Conservation (phyloP, 2,329 filamentous ascomycete genomes). For the Leptoxyphium fumago region DNA sequence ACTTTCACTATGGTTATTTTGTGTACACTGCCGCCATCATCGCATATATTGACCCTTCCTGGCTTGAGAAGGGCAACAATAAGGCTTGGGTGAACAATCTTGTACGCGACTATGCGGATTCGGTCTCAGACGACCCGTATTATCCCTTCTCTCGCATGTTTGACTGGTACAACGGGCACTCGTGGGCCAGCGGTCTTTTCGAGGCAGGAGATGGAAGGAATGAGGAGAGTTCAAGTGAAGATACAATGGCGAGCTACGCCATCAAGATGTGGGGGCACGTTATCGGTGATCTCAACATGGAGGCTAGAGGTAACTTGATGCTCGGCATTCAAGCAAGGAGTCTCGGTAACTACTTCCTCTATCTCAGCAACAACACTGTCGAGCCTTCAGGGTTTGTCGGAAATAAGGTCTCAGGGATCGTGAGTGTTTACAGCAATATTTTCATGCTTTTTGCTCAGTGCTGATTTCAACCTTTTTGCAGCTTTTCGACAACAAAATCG, state of each 20-base stretch:
- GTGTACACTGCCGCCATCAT: constrained; percentile 77
- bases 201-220: constrained; percentile 62
- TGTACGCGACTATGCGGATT: constrained; percentile 72
- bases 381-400: constrained; percentile 64
- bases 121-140: constrained; percentile 50
- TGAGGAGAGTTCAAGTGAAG: constrained; percentile 80
- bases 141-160: constrained; percentile 77
- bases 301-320: constrained; percentile 69
- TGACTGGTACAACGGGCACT: constrained; percentile 91
- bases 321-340: constrained; percentile 62
- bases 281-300: constrained; percentile 62
- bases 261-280: constrained; percentile 88
- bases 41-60: constrained; percentile 59
- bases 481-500: constrained; percentile 80
- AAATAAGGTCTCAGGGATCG: constrained; percentile 55
- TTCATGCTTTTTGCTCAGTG: constrained; percentile 29
- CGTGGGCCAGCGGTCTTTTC: constrained; percentile 73
- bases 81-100: constrained; percentile 69
- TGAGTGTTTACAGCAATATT: constrained; percentile 1
- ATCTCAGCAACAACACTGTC: constrained; percentile 51
- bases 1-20: constrained; percentile 66
- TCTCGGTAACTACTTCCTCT: constrained; percentile 69
- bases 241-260: constrained; percentile 73
- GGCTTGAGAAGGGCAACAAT: constrained; percentile 49
- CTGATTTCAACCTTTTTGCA: constrained; percentile 24